A percentile compares a stretch with the other conserved stretches of the same genome.
Evolutionary conservation across 306 rosid genomes (phyloP).

Genomic region (Malus sylvestris): DNA sequence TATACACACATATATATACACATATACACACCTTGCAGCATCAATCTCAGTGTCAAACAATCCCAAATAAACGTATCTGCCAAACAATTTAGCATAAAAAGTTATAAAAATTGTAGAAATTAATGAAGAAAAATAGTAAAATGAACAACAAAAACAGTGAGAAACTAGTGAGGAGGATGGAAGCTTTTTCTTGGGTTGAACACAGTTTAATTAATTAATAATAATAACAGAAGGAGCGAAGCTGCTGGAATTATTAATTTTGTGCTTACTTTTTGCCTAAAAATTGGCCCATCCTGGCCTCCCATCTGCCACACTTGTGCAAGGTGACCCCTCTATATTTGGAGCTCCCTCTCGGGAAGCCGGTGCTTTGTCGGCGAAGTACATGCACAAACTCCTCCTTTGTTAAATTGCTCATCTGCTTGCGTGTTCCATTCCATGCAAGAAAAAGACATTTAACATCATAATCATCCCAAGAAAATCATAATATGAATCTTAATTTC

Average conservation of each 20-base stretch:
- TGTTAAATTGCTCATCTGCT: slow-evolving; percentile 79
- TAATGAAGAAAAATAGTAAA: neutral
- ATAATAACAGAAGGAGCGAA: neutral
- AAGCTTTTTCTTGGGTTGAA: neutral
- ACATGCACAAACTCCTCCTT: slow-evolving; percentile 99
- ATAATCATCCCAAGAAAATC: neutral
- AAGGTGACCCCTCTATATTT: slow-evolving; percentile 97
- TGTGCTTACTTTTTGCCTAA: slow-evolving; percentile 81
- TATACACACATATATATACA: neutral
- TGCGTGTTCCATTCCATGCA: slow-evolving; percentile 1
- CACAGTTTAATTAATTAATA: neutral
- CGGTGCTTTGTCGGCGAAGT: slow-evolving; percentile 98
- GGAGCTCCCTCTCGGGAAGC: slow-evolving; percentile 99
- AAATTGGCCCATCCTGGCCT: slow-evolving; percentile 98
- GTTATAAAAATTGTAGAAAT: neutral
- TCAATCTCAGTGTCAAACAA: slow-evolving; percentile 90
- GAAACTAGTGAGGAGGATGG: neutral
- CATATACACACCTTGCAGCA: slow-evolving; percentile 71
- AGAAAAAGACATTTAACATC: neutral
- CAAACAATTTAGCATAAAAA: neutral
- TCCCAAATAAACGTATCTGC: slow-evolving; percentile 91
- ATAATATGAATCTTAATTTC: too few relatives aligned
- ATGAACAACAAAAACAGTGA: neutral
- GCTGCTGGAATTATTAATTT: neutral
- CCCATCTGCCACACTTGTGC: slow-evolving; percentile 99